Evolutionary conservation across 2,329 filamentous ascomycete species (phyloP).

Genomic region (Zymoseptoria tritici): DNA sequence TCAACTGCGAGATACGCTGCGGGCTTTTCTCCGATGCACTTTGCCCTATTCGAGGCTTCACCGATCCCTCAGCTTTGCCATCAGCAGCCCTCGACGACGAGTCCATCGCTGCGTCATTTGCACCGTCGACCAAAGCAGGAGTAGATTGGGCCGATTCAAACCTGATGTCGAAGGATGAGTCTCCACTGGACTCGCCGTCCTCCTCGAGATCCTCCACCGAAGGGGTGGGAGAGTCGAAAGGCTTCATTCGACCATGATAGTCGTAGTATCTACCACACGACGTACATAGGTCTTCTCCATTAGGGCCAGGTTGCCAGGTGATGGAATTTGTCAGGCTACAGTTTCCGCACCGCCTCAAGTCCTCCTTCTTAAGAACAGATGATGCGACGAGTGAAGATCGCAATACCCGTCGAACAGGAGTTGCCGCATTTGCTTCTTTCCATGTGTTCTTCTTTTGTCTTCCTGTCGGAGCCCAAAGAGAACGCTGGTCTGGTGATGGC

Average conservation of each 20-base stretch:
- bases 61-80: not conserved
- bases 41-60: not conserved
- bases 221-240: constrained; percentile 18
- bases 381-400: not conserved
- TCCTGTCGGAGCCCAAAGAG: constrained; percentile 15
- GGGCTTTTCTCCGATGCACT: not conserved
- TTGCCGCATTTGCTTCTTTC: not conserved
- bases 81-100: not conserved
- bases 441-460: not conserved
- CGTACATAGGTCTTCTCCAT: constrained; percentile 24
- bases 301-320: constrained; percentile 22
- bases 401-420: not conserved
- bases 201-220: constrained; percentile 3
- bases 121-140: not conserved
- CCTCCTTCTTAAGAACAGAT: not conserved
- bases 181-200: not conserved
- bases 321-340: constrained; percentile 20
- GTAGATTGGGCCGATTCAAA: not conserved
- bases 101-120: not conserved
- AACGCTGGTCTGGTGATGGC: constrained; percentile 10
- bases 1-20: not conserved
- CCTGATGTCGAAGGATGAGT: constrained; percentile 1
- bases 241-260: constrained; percentile 23
- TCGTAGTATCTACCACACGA: constrained; percentile 26
- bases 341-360: constrained; percentile 21